phyloP scores from a whole-genome alignment of 2,329 filamentous ascomycete genomes.

The Rachicladosporium sp. region DNA sequence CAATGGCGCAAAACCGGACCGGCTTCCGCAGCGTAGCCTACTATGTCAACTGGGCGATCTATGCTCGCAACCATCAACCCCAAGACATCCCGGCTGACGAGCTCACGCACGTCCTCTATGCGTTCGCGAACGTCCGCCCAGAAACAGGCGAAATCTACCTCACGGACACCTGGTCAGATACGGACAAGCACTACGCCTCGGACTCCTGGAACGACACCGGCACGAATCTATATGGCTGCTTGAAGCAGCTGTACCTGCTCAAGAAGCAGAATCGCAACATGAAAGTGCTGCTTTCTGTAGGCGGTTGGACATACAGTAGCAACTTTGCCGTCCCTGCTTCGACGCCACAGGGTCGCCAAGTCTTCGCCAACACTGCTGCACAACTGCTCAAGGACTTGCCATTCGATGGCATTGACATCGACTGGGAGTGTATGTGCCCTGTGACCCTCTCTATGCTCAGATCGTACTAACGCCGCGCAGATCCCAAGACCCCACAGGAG shows the following conservation, averaged over 20 bases:
- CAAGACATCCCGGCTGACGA: conserved; percentile 67
- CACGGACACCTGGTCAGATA: conserved; percentile 55
- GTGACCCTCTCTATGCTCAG: too few relatives aligned
- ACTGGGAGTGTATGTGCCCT: conserved; percentile 28
- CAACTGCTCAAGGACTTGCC: conserved; percentile 67
- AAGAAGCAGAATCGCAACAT: conserved; percentile 65
- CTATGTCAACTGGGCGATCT: conserved; percentile 51
- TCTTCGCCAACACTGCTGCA: conserved; percentile 59
- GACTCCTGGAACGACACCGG: conserved; percentile 54
- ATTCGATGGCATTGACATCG: conserved; percentile 43
- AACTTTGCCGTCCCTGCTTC: conserved; percentile 62
- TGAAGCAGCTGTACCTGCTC: conserved; percentile 62
- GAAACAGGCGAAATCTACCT: conserved; percentile 67
- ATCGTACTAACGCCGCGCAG: too few relatives aligned
- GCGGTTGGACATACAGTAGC: conserved; percentile 66
- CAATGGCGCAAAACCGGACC: background rate
- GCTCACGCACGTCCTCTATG: conserved; percentile 78
- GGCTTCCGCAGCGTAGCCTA: conserved; percentile 59
- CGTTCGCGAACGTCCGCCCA: conserved; percentile 72
- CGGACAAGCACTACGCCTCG: conserved; percentile 53
- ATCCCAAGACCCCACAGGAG: conserved; percentile 27
- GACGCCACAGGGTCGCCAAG: conserved; percentile 46
- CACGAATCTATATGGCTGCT: conserved; percentile 59
- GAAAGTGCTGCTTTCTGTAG: conserved; percentile 69
- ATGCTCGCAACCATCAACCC: conserved; percentile 68